phyloP scores from a whole-genome alignment of 306 rosid species.

The Cucurbita moschata region DNA sequence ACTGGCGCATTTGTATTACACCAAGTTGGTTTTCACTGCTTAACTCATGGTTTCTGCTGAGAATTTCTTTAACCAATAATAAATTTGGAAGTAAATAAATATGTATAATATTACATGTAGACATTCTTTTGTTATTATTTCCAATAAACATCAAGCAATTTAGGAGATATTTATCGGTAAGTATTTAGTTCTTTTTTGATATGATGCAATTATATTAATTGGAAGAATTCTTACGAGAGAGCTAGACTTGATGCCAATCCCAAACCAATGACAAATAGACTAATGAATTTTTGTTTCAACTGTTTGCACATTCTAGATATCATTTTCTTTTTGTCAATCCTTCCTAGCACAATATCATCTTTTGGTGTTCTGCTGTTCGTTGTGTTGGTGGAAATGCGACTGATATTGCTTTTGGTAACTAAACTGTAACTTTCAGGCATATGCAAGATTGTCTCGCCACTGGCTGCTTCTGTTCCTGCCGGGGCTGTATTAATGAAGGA shows the following conservation, averaged over 20 bases:
- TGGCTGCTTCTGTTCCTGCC: constrained; percentile 91
- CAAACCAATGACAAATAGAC: not conserved
- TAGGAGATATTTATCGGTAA: not conserved
- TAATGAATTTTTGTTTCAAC: not conserved
- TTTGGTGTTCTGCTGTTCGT: not conserved
- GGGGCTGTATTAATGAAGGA: constrained; percentile 91
- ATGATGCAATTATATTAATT: not conserved
- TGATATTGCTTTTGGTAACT: not conserved
- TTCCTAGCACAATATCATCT: not conserved
- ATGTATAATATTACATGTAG: not conserved
- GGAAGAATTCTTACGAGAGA: not conserved
- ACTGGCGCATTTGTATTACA: not conserved
- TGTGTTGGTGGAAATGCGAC: not conserved
- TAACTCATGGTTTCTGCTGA: not conserved
- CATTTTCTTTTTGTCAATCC: not conserved
- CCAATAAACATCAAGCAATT: not conserved
- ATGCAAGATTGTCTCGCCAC: constrained; percentile 85
- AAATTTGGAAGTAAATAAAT: not conserved
- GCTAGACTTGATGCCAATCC: not conserved
- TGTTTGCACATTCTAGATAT: not conserved
- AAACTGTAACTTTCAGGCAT: constrained; percentile 37
- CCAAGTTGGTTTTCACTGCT: not conserved
- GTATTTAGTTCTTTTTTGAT: not conserved
- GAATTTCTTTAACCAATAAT: not conserved
- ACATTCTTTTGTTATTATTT: not conserved